Evolutionary conservation across 192 early-diverging fungal genomes (phyloP), one percentile per base, ranked within the genome.

Genomic region (Pilaira anomala): DNA sequence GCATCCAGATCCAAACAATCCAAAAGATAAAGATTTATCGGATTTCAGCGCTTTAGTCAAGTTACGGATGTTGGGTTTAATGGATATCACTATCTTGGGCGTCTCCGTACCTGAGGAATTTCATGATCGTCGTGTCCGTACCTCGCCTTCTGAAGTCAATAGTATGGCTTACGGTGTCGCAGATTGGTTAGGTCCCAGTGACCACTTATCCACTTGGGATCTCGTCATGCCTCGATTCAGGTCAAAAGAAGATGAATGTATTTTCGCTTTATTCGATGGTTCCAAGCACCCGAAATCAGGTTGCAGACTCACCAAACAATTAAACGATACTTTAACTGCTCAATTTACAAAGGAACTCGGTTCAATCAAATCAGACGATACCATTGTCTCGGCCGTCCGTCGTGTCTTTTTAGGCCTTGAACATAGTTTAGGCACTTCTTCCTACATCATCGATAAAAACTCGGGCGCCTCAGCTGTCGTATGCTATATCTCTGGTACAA

Each of bases 231-330:
- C 93, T 13, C 80, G 88, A 44, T 91, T 96, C 67, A 78, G 92
- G 39, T 86, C 82, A 41, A 77, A 85, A n/a, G 91, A 93, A 28
- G 92, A 96, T 63, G 93, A 96, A 66, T 89, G 87, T 30, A 62
- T 96, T 1, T 94, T 96, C 80, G 93, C 89, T 7, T 65, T 96
- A 7, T 96, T 93, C 76, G 91, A 96, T 60, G 89, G 90, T 16
- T 74, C 82, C 22, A 82, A 72, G 57, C 55, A 74, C 63, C 41
- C 82, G 49, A 72, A 89, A 66, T 51, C 59, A 18, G 78, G 84
- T 22, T 73, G 75, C 44, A 76, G 69, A 42, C 78, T 87, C 30
- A 81, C 83, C 4, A 87, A 83, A 48, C 86, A 91, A 41, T 73
- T 93, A 19, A 87, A 88, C 62, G 91, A 93, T 63, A 75, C 78